Percentiles rank a stretch among this genome's conserved stretches.
phyloP scores from a whole-genome alignment of 2,329 filamentous ascomycete genomes.

The Penicillium hesseltinei region DNA sequence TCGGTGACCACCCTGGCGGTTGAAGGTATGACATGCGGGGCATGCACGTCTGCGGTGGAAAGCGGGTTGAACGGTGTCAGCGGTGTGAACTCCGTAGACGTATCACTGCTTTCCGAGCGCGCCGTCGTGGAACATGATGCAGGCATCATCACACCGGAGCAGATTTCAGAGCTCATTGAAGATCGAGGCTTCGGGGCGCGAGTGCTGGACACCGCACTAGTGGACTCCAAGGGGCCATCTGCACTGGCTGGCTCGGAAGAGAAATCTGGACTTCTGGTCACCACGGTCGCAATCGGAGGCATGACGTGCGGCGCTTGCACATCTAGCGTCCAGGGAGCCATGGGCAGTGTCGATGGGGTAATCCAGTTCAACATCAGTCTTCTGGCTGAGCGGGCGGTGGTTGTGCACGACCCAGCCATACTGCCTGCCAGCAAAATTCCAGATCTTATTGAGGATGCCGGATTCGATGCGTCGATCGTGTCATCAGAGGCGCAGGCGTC shows the following conservation, averaged over 20 bases:
- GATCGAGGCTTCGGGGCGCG: slow-evolving; percentile 76
- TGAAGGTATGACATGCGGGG: slow-evolving; percentile 87
- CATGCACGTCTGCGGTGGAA: slow-evolving; percentile 83
- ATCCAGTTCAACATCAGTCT: slow-evolving; percentile 92
- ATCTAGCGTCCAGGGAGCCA: slow-evolving; percentile 80
- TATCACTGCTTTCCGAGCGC: slow-evolving; percentile 79
- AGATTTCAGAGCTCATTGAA: slow-evolving; percentile 60
- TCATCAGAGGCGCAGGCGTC: slow-evolving; percentile 67
- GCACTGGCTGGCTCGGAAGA: slow-evolving; percentile 34
- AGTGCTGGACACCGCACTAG: slow-evolving; percentile 67
- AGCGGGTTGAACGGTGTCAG: slow-evolving; percentile 72
- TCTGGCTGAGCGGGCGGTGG: slow-evolving; percentile 84
- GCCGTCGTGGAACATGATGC: slow-evolving; percentile 81
- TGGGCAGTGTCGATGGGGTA: slow-evolving; percentile 73
- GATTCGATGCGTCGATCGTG: slow-evolving; percentile 81
- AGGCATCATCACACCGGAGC: slow-evolving; percentile 50
- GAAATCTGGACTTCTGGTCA: slow-evolving; percentile 56
- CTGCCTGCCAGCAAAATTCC: slow-evolving; percentile 71
- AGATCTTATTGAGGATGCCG: slow-evolving; percentile 82
- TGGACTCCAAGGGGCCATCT: slow-evolving; percentile 25
- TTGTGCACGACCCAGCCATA: slow-evolving; percentile 74
- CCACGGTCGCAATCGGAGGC: slow-evolving; percentile 85
- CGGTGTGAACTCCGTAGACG: slow-evolving; percentile 73
- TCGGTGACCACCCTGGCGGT: slow-evolving; percentile 74
- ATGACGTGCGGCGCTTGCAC: slow-evolving; percentile 99